These are phyloP conservation scores for Ramularia collo-cygni DNA, from an alignment of 2,329 filamentous ascomycete species.

Conservation along the genomic window DNA sequence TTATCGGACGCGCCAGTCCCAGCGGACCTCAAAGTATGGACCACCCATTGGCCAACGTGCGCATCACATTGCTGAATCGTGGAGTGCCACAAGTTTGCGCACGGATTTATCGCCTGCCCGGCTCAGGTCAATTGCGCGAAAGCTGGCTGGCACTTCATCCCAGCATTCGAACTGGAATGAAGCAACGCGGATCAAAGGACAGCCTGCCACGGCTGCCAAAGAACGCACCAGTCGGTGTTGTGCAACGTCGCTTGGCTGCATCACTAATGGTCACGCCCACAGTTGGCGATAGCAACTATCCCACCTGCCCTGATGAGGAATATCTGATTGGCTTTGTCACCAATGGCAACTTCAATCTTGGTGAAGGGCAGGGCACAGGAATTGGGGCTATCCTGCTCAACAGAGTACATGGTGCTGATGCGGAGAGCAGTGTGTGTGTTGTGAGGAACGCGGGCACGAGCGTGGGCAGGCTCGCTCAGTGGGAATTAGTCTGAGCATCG, in stretches of 20 bases:
- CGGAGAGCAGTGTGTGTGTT: constrained; percentile 60
- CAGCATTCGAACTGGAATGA: constrained; percentile 16
- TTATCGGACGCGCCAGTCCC: not conserved
- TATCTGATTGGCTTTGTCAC: constrained; percentile 90
- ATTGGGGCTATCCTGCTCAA: constrained; percentile 63
- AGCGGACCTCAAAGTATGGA: constrained; percentile 22
- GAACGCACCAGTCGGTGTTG: constrained; percentile 38
- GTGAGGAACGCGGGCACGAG: constrained; percentile 74
- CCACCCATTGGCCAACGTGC: constrained; percentile 51
- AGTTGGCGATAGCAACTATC: constrained; percentile 42
- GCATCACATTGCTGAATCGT: constrained; percentile 59
- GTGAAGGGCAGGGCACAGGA: constrained; percentile 66
- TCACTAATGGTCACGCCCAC: constrained; percentile 39
- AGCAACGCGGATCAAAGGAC: constrained; percentile 20
- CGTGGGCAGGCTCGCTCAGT: constrained; percentile 69
- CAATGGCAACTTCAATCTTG: constrained; percentile 73
- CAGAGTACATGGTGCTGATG: constrained; percentile 45
- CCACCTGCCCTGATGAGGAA: constrained; percentile 61
- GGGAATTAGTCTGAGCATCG: constrained; percentile 60
- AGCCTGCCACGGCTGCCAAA: constrained; percentile 22
- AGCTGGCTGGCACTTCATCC: constrained; percentile 63
- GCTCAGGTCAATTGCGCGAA: constrained; percentile 46
- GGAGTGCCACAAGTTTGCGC: constrained; percentile 67
- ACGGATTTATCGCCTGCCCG: constrained; percentile 77
- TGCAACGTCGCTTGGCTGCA: constrained; percentile 37